Base-by-base conservation (phyloP, 495 filamentous ascomycete genomes). In the Aspergillus taichungensis region DNA sequence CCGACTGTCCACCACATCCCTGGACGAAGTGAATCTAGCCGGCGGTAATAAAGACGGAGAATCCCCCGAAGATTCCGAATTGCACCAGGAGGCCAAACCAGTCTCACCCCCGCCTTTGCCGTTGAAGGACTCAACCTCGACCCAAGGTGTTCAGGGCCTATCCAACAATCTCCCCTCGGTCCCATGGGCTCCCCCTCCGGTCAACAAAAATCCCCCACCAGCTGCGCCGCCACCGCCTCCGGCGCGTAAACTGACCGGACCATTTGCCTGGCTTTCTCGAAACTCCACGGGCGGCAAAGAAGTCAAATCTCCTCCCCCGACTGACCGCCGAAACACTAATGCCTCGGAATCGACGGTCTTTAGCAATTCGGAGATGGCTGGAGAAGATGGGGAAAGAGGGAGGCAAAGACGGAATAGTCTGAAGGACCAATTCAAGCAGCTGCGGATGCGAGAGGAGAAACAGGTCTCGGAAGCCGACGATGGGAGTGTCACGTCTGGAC, bases 211-310 rank as follows among this genome's bases (percentile, higher is more conserved):
- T 32, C 57, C 54, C 40, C 54, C 66, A 40, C 63, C 75, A 28
- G 55, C 62, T 34, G 61, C 74, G 30, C 64, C 68, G 24, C 66
- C 74, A 27, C 66, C 66, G 8, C 56, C 67, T 14, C 62, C 73
- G 4, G 48, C 74, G 30, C 73, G 85, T 59, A 91, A 88, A 58
- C 68, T 87, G 14, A 85, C 82, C 35, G 82, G 85, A 45, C 87
- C 88, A 0, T 94, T 91, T 48, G 79, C 85, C 13, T 92, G 85
- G 86, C 74, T 94, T 38, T 88, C 86, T n/a, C 74, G 88, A 48
- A 83, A 76, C 56, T 81, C 80, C 8, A 74, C 75, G 3, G 54
- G 73, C 30, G 67, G 73, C 28, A 87, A 86, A 57, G 78, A 85
- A 27, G 56, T 68, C 34, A 66, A 74, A 28, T 69, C 76, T 27